phyloP scores from a whole-genome alignment of 164 flowering plant genomes.

The Paratinospora sagittata region DNA sequence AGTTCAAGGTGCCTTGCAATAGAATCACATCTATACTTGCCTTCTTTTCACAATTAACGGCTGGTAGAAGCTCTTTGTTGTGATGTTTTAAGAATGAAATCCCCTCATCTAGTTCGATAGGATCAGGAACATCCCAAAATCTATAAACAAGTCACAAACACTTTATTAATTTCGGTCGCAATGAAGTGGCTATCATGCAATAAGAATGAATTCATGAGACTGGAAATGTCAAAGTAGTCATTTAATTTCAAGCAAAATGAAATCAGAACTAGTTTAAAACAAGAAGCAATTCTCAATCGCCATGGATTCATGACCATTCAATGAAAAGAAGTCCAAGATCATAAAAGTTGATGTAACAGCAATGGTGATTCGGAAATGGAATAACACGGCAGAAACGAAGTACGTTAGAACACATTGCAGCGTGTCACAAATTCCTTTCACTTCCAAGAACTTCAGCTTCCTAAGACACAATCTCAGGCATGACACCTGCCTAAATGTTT shows the following conservation, averaged over 20 bases:
- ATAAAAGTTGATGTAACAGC: too few relatives aligned
- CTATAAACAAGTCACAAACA: slow-evolving; percentile 25
- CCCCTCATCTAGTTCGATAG: slow-evolving; percentile 29
- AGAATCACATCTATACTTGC: slow-evolving; percentile 30
- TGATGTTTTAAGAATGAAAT: slow-evolving; percentile 26
- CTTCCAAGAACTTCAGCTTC: too few relatives aligned
- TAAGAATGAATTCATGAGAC: background rate
- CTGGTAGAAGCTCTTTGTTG: slow-evolving; percentile 27
- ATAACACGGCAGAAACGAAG: too few relatives aligned
- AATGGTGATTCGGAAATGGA: background rate
- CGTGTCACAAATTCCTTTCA: too few relatives aligned
- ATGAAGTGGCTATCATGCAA: background rate
- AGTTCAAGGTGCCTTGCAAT: slow-evolving; percentile 4
- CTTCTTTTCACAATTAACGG: slow-evolving; percentile 55
- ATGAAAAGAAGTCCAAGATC: too few relatives aligned
- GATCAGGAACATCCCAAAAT: slow-evolving; percentile 50
- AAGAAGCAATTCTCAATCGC: too few relatives aligned
- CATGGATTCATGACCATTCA: too few relatives aligned
- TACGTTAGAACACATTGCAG: too few relatives aligned
- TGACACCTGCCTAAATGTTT: too few relatives aligned
- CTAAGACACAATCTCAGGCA: too few relatives aligned
- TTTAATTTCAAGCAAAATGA: background rate
- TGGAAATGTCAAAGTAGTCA: background rate
- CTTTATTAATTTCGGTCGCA: background rate
- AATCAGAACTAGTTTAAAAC: background rate